Percentiles rank a stretch among this genome's conserved stretches.
Conservation (phyloP, 441 rosid species). For the Francoa sonchifolia region DNA sequence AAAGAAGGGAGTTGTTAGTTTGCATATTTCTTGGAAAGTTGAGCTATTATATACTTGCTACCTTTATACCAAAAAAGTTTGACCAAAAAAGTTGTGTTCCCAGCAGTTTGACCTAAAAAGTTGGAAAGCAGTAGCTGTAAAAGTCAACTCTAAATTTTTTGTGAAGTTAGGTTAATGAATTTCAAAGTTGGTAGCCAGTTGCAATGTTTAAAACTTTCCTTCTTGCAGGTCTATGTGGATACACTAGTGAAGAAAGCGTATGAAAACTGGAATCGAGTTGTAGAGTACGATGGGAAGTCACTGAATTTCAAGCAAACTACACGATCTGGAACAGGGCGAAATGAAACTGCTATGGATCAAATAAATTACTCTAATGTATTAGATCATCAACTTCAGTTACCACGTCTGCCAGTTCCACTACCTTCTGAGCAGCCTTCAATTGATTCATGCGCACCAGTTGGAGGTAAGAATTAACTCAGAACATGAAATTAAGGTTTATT, state of each 20-base stretch:
- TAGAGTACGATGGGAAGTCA: constrained; percentile 92
- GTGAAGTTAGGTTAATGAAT: too few relatives aligned
- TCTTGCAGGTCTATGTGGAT: constrained; percentile 75
- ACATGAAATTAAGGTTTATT: too few relatives aligned
- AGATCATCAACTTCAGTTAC: constrained; percentile 47
- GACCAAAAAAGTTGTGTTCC: too few relatives aligned
- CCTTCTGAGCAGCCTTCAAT: constrained; percentile 41
- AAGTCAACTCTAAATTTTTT: too few relatives aligned
- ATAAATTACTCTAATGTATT: constrained; percentile 35
- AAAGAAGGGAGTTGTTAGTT: too few relatives aligned
- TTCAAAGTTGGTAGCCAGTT: too few relatives aligned
- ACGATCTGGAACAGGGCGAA: constrained; percentile 30
- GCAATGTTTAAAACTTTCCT: too few relatives aligned
- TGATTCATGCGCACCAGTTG: constrained; percentile 38
- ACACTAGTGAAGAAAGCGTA: constrained; percentile 86
- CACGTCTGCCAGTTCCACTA: constrained; percentile 37
- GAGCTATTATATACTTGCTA: too few relatives aligned
- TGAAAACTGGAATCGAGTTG: constrained; percentile 78
- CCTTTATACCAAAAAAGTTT: too few relatives aligned
- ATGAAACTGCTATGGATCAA: constrained; percentile 35
- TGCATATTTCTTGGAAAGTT: too few relatives aligned
- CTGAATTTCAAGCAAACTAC: constrained; percentile 54
- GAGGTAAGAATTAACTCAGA: constrained; percentile 33
- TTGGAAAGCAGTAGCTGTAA: too few relatives aligned
- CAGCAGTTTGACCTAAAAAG: too few relatives aligned